Conservation (phyloP, 306 rosid species). For the Cicer cuneatum region DNA sequence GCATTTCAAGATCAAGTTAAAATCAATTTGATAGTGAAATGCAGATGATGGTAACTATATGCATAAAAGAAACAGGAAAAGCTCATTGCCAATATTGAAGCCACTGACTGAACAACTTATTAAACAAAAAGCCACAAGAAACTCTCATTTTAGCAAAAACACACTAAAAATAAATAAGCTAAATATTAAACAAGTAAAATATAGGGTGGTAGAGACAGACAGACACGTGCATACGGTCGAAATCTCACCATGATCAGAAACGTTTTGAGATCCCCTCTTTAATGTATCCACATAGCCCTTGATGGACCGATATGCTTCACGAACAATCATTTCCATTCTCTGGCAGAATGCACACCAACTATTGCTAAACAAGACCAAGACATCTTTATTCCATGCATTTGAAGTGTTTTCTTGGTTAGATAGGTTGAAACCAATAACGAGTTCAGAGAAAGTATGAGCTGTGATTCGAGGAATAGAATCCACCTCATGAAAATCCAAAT, state of each 20-base stretch:
- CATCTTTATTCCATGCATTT: slow-evolving; percentile 75
- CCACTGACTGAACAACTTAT: slow-evolving; percentile 21
- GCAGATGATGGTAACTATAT: not conserved
- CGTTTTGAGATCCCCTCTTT: slow-evolving; percentile 56
- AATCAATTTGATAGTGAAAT: slow-evolving; percentile 25
- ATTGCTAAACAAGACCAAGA: slow-evolving; percentile 87
- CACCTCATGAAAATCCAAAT: slow-evolving; percentile 88
- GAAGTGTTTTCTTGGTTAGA: slow-evolving; percentile 55
- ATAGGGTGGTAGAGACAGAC: slow-evolving; percentile 1
- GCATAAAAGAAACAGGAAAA: slow-evolving; percentile 24
- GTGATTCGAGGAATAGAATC: slow-evolving; percentile 82
- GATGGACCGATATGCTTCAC: slow-evolving; percentile 77
- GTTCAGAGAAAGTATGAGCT: slow-evolving; percentile 65
- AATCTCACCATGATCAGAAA: slow-evolving; percentile 57
- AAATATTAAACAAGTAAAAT: slow-evolving; percentile 28
- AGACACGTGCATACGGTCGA: not conserved
- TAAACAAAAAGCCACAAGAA: slow-evolving; percentile 17
- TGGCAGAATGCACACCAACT: slow-evolving; percentile 96
- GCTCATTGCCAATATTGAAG: slow-evolving; percentile 15
- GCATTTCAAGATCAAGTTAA: slow-evolving; percentile 19
- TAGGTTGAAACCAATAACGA: slow-evolving; percentile 70
- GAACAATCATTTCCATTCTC: slow-evolving; percentile 84
- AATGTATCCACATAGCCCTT: slow-evolving; percentile 57
- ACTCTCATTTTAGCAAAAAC: slow-evolving; percentile 19
- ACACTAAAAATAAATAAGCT: slow-evolving; percentile 19